Conservation (phyloP, 2,329 filamentous ascomycete species). For the Neofusicoccum umdonicola region DNA sequence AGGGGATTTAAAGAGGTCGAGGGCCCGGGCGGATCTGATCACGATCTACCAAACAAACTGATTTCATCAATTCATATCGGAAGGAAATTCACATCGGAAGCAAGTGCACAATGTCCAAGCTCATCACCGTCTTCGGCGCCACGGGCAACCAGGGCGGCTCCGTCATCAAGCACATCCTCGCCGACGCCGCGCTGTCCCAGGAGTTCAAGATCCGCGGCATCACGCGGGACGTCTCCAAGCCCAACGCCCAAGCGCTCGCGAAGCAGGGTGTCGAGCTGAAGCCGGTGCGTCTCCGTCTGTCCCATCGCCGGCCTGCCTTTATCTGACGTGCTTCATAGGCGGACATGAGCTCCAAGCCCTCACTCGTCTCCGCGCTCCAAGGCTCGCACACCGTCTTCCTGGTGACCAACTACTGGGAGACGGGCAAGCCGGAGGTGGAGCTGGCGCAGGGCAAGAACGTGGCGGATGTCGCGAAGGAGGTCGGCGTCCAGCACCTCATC, state of each 20-base stretch:
- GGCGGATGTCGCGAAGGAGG: conserved; percentile 29
- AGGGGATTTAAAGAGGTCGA: too few species aligned
- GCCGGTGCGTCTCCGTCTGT: conserved; percentile 46
- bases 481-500: conserved; percentile 39
- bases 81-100: too few species aligned
- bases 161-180: conserved; percentile 42
- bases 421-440: conserved; percentile 26
- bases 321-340: conserved; percentile 43
- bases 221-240: conserved; percentile 51
- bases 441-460: conserved; percentile 34
- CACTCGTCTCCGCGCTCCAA: conserved; percentile 27
- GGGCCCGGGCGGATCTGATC: too few species aligned
- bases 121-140: conserved; percentile 58
- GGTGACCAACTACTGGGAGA: conserved; percentile 24
- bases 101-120: conserved; percentile 29
- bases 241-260: conserved; percentile 46
- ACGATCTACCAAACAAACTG: too few species aligned
- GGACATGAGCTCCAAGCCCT: conserved; percentile 22
- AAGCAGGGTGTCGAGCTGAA: conserved; percentile 50
- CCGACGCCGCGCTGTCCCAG: neutral
- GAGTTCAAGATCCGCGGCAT: conserved; percentile 52
- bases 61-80: too few species aligned
- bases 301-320: neutral
- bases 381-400: conserved; percentile 29
- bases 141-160: conserved; percentile 61